Evolutionary conservation across 371 early-diverging fungal genomes (phyloP), one percentile per base, ranked within the genome.

Genomic region (Rhizomucor miehei): DNA sequence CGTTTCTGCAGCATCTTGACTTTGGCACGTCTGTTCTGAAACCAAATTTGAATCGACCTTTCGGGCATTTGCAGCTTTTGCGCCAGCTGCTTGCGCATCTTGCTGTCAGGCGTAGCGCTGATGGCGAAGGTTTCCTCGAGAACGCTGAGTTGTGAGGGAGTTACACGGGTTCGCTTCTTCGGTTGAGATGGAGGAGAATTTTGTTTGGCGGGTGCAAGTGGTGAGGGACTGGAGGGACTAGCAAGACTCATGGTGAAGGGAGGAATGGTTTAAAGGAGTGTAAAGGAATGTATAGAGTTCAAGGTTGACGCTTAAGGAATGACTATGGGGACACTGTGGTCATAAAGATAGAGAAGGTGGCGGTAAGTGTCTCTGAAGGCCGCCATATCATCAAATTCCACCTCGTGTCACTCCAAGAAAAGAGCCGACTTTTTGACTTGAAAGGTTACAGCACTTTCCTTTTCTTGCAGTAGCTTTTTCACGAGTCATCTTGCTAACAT

Each of bases 11-110:
- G 67, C 67, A 79, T 87, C 76, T 94, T 95, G 21, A 88, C 89
- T 73, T 95, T 96, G 43, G 97, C 96, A 45, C 99, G 82, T 63
- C 94, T 82, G 84, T 99, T 99, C 71, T 99, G 99, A 81, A 99
- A 99, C 99, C 99, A 99, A 59, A 99, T 94, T 68, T 98, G 97
- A 56, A 99, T 94, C 14, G 93, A 88, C 64, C 93, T 80, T 57
- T 88, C 88, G 21, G 95, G 91, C 95, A 98, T 96, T 56, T 89
- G 83, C 17, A 98, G 81, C 62, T 91, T 84, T 51, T 80, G 77
- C 25, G 93, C 90, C 23, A 98, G 82, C 35, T 85, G 84, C 65
- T 90, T 91, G 48, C 98, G 88, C 66, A 92, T 81, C 60, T 90
- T 89, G 40, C 81, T 84, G 53, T 88, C 88, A 34, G 91, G 91